Evolutionary conservation across 2,329 filamentous ascomycete species (phyloP), one percentile per base, ranked within the genome.

Genomic region (Aureobasidium mangrovei): DNA sequence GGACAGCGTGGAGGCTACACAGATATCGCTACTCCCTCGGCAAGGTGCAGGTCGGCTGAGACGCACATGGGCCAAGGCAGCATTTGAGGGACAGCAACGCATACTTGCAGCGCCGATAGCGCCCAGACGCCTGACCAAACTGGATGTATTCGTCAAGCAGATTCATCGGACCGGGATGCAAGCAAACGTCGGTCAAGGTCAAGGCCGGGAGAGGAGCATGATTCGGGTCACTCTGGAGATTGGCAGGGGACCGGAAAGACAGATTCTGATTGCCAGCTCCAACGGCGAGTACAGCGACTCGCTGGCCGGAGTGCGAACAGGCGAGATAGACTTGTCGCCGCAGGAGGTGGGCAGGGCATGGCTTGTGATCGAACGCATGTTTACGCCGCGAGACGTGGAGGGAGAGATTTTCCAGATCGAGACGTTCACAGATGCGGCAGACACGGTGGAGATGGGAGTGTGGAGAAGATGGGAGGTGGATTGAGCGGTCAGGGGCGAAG

Each of bases 321-420:
- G 81, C 10, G 84, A 91, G 59, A 77, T 94, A 49, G 85, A 94
- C 69, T 70, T 95, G 40, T 81, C 83, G 42, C 85, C 88, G 0
- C 76, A 73, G n/a, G 33, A 45, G 33, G 27, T 27, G 27, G 42
- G 33, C 26, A 45, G 27, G 18, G 35, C 28, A 8, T 94, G 86
- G 85, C 74, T 96, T 52, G 84, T 95, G 4, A 73, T 96, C 40
- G 90, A 96, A 69, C 79, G 86, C 60, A 78, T 91, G 63, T 86
- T 83, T n/a, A 79, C 77, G 8, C 74, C 74, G 42, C 70, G 71
- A 4, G 75, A 67, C 39, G 63, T 67, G 53, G 64, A 61, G 51
- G 72, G 72, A 53, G 76, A 79, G 63, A 69, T 73, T 55, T 77
- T 87, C 54, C 65, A 69, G 6, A 67, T 78, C 4, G 74, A 77